Evolutionary conservation across 2,329 filamentous ascomycete species (phyloP), one percentile per base, ranked within the genome.

Genomic region (Acrocalymma vagum): DNA sequence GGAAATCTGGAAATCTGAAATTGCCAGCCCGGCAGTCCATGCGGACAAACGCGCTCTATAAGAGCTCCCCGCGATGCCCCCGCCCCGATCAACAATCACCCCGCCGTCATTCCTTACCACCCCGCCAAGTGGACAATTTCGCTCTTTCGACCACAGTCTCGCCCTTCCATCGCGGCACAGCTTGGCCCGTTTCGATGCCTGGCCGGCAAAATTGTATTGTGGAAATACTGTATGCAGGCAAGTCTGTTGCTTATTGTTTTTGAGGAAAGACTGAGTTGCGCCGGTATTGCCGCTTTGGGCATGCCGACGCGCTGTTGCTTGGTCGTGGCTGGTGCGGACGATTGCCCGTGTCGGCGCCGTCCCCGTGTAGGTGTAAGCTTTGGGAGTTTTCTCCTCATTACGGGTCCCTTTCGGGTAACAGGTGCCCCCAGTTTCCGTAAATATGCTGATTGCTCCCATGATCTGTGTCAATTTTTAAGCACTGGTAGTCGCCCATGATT

Each of bases 31-130:
- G 13, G 11, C 36, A 27, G 24, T 32, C 39, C 46, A 47, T 34
- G 42, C 36, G 50, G 49, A 22, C 21, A 34, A n/a, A 39, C 29
- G 18, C 40, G 29, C 43, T 48, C 53, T 58, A 58, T 58, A 55
- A 53, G n/a, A 53, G 39, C 45, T 51, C 53, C 55, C 58, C 58
- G 44, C 51, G 42, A 18, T 39, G 47, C n/a, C 52, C 55, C 55
- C 58, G 47, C 55, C 38, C 45, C 45, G 45, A 51, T 53, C 43
- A 48, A 42, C 52, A 41, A 27, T 37, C 50, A 43, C 38, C 21
- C 42, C 32, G 40, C 34, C 14, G 31, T 46, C 22, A 33, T 29
- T 38, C 37, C 35, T 29, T 30, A 36, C 29, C 27, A 42, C 33
- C 44, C 45, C 52, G 44, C 40, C 29, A 45, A 31, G 29, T 17